Conservation (phyloP, 441 rosid genomes). For the Gossypium schwendimanii region DNA sequence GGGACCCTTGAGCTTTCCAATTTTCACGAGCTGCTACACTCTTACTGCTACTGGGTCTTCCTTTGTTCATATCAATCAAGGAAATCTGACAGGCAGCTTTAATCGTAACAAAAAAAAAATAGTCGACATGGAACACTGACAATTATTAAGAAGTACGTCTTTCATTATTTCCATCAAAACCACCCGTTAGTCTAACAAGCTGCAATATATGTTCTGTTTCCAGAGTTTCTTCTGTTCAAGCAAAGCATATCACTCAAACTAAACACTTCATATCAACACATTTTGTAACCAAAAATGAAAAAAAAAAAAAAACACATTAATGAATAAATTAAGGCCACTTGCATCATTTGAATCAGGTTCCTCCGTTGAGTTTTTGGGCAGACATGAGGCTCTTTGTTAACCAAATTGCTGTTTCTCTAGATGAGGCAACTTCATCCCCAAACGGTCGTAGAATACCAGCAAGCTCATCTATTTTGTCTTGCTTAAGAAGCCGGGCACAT, state of each 20-base stretch:
- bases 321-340: constrained; percentile 25
- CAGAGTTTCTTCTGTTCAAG: constrained; percentile 20
- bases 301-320: neutral
- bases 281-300: neutral
- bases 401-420: constrained; percentile 97
- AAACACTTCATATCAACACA: constrained; percentile 18
- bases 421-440: constrained; percentile 86
- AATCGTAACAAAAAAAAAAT: too few species aligned
- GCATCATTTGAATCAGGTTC: constrained; percentile 28
- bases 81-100: too few species aligned
- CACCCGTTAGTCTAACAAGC: constrained; percentile 15
- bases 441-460: constrained; percentile 81
- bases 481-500: constrained; percentile 78
- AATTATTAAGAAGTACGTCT: neutral
- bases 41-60: too few species aligned
- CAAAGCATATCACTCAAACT: constrained; percentile 25
- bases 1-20: too few species aligned
- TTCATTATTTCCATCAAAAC: neutral
- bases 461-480: constrained; percentile 80
- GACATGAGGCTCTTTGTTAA: constrained; percentile 84
- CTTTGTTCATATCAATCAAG: too few species aligned
- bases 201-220: constrained; percentile 13
- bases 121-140: neutral
- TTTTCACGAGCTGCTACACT: too few species aligned
- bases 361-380: constrained; percentile 49